A percentile compares a stretch with the other conserved stretches of the same genome.
Evolutionary conservation across 2,329 filamentous ascomycete species (phyloP).

Genomic region (Penicillium sp.): DNA sequence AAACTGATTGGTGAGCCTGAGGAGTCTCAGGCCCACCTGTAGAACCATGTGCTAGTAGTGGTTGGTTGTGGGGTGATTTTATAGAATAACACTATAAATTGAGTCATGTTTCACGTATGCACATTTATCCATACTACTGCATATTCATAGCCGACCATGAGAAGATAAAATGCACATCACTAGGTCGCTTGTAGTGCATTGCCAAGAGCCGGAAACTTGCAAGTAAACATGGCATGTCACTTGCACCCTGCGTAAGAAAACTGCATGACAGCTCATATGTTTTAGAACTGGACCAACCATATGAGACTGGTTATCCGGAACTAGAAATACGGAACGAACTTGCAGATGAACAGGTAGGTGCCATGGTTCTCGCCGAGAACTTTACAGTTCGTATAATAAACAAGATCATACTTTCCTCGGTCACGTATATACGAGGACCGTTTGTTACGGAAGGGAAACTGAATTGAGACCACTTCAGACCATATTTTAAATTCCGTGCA

Average conservation of each 20-base stretch:
- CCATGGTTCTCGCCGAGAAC: neutral
- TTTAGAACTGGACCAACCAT: neutral
- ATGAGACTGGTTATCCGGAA: neutral
- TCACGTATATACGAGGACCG: neutral
- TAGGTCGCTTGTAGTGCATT: neutral
- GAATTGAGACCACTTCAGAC: neutral
- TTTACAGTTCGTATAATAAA: neutral
- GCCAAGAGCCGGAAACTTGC: neutral
- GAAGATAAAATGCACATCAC: no score
- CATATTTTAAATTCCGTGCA: neutral
- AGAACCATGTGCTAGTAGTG: conserved; percentile 10
- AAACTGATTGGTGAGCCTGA: conserved; percentile 74
- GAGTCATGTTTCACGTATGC: no score
- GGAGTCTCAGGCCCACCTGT: conserved; percentile 37
- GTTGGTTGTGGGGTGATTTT: neutral
- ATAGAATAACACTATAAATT: neutral
- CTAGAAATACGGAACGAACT: neutral
- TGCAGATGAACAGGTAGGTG: neutral
- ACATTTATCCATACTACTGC: no score
- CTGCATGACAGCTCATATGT: neutral
- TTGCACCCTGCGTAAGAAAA: neutral
- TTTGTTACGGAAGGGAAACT: neutral
- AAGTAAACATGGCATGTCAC: neutral
- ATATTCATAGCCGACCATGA: no score
- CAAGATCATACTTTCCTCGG: neutral